phyloP scores from a whole-genome alignment of 1,284 basidiomycete genomes.

The Moesziomyces sp. region DNA sequence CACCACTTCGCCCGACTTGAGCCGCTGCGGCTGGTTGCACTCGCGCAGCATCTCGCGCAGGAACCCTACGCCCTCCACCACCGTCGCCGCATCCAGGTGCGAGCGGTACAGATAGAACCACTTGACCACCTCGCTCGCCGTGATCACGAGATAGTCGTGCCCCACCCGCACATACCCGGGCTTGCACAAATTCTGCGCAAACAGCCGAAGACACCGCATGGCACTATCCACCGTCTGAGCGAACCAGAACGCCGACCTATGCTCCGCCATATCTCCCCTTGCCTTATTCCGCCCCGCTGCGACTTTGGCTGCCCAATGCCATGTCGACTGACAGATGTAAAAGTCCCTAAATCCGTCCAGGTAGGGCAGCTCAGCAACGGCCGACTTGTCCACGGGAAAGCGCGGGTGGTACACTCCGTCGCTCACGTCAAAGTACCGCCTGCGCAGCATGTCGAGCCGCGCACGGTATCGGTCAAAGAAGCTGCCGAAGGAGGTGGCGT shows the following conservation, averaged over 20 bases:
- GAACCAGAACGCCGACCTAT: conserved; percentile 47
- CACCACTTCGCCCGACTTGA: conserved; percentile 36
- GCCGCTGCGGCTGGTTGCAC: conserved; percentile 36
- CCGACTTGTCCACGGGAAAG: conserved; percentile 46
- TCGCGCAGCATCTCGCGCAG: conserved; percentile 31
- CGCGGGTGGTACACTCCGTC: conserved; percentile 29
- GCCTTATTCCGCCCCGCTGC: conserved; percentile 3
- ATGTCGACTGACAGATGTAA: conserved; percentile 42
- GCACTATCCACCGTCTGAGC: conserved; percentile 33
- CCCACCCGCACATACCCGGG: conserved; percentile 43
- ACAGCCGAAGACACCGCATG: conserved; percentile 31
- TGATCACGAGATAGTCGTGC: conserved; percentile 47
- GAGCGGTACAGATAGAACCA: conserved; percentile 47
- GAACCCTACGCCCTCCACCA: conserved; percentile 20
- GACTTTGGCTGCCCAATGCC: conserved; percentile 45
- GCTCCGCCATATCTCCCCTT: conserved; percentile 14
- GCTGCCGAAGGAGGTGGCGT: conserved; percentile 30
- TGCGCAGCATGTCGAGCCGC: conserved; percentile 24
- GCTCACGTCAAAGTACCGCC: conserved; percentile 32
- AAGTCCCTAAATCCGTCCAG: conserved; percentile 40
- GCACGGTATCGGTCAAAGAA: conserved; percentile 39
- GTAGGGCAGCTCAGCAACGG: conserved; percentile 40
- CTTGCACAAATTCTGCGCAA: conserved; percentile 33
- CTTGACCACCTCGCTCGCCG: conserved; percentile 39
- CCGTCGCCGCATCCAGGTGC: conserved; percentile 28